Conservation (phyloP, 495 filamentous ascomycete genomes). For the Oidiodendron maius region DNA sequence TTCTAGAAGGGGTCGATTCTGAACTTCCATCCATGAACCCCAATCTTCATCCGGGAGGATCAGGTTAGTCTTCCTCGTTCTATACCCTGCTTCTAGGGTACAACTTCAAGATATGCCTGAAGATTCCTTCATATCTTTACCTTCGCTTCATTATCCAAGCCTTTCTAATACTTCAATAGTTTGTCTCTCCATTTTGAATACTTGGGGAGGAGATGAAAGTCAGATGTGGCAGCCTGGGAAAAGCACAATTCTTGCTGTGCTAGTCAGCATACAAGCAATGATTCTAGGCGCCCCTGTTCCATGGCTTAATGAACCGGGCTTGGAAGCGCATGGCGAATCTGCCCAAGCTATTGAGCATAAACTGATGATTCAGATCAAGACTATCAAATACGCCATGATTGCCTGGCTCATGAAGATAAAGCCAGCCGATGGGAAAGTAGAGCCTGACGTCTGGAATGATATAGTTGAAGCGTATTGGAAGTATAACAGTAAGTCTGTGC, state of each 20-base stretch:
- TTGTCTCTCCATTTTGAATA: constrained; percentile 54
- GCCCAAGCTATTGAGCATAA: constrained; percentile 30
- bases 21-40: constrained; percentile 48
- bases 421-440: not conserved
- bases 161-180: constrained; percentile 25
- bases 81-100: not conserved
- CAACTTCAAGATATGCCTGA: too few species aligned
- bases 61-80: constrained; percentile 30
- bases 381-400: constrained; percentile 39
- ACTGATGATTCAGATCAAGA: constrained; percentile 27
- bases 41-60: constrained; percentile 51
- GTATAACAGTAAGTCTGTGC: constrained; percentile 4
- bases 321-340: constrained; percentile 24
- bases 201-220: constrained; percentile 43
- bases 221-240: constrained; percentile 42
- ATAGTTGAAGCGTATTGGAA: constrained; percentile 13
- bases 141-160: not conserved
- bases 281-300: constrained; percentile 48
- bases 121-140: too few species aligned
- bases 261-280: constrained; percentile 60
- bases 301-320: constrained; percentile 53
- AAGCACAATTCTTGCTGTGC: constrained; percentile 51
- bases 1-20: constrained; percentile 35
- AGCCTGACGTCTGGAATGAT: constrained; percentile 11
- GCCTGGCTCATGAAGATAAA: constrained; percentile 35